These are phyloP conservation scores for Kwoniella pini DNA, from an alignment of 768 basidiomycete species.

Conservation along the genomic window DNA sequence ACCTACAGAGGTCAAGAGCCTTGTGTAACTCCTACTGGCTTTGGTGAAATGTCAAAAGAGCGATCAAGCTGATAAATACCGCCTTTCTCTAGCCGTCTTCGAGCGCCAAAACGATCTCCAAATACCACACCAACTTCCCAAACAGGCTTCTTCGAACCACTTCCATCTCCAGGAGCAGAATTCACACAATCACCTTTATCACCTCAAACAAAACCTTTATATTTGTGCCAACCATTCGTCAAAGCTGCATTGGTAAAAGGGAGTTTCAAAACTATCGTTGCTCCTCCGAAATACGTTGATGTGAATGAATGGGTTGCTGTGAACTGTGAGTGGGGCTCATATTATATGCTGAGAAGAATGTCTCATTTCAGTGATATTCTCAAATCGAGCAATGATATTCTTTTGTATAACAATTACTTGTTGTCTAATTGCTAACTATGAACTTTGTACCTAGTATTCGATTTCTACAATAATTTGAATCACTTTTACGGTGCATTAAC, in stretches of 20 bases:
- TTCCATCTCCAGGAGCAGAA: conserved; percentile 43
- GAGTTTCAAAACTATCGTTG: conserved; percentile 97
- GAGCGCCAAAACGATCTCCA: conserved; percentile 52
- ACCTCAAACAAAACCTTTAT: conserved; percentile 58
- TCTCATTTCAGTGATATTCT: no score
- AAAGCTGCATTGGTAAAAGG: conserved; percentile 95
- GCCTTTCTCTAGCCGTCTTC: conserved; percentile 48
- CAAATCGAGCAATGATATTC: no score
- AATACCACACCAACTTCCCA: conserved; percentile 21
- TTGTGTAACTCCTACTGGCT: no score
- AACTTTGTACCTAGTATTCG: conserved; percentile 74
- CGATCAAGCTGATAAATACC: not conserved
- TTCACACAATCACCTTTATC: conserved; percentile 15
- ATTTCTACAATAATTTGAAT: conserved; percentile 96
- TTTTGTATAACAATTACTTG: no score
- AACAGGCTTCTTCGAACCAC: conserved; percentile 41
- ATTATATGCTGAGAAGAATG: not conserved
- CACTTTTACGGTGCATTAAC: conserved; percentile 93
- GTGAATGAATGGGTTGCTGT: conserved; percentile 97
- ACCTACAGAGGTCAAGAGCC: no score
- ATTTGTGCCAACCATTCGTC: conserved; percentile 90
- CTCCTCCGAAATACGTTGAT: conserved; percentile 91
- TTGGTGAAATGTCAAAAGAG: no score
- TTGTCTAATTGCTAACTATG: no score
- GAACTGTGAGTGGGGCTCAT: conserved; percentile 66